Evolutionary conservation across 176 grass and related monocot species (phyloP).

Genomic region (Tillandsia leiboldiana): DNA sequence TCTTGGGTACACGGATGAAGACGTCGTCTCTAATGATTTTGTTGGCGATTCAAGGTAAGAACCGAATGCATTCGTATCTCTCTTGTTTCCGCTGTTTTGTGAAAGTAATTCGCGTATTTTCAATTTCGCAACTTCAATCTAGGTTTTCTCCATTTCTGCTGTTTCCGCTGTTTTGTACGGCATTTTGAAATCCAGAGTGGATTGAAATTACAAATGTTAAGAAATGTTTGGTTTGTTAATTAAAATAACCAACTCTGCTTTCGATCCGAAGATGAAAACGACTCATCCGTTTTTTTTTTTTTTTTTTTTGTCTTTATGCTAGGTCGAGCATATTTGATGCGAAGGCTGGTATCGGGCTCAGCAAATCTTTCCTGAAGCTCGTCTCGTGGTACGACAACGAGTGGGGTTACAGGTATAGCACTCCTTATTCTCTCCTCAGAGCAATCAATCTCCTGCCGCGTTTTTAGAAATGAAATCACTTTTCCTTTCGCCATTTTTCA

Average conservation of each 20-base stretch:
- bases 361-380: slow-evolving; percentile 74
- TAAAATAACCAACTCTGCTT: too few species aligned
- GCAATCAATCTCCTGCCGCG: neutral
- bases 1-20: slow-evolving; percentile 85
- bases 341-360: slow-evolving; percentile 75
- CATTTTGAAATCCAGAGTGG: too few species aligned
- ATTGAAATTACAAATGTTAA: too few species aligned
- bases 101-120: neutral
- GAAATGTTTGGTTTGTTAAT: too few species aligned
- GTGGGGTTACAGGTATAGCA: slow-evolving; percentile 72
- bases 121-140: neutral
- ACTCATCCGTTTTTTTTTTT: too few species aligned
- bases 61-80: neutral
- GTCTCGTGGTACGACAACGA: slow-evolving; percentile 94
- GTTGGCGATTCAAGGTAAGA: slow-evolving; percentile 59
- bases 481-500: too few species aligned
- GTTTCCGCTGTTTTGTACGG: too few species aligned
- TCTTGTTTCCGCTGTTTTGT: neutral
- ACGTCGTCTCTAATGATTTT: slow-evolving; percentile 87
- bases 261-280: too few species aligned
- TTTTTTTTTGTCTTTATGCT: neutral
- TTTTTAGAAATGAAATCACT: neutral
- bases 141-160: neutral
- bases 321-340: slow-evolving; percentile 92
- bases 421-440: neutral